A percentile compares a stretch with the other conserved stretches of the same genome.
Conservation (phyloP, 2,329 filamentous ascomycete species). For the Fusarium sp. region DNA sequence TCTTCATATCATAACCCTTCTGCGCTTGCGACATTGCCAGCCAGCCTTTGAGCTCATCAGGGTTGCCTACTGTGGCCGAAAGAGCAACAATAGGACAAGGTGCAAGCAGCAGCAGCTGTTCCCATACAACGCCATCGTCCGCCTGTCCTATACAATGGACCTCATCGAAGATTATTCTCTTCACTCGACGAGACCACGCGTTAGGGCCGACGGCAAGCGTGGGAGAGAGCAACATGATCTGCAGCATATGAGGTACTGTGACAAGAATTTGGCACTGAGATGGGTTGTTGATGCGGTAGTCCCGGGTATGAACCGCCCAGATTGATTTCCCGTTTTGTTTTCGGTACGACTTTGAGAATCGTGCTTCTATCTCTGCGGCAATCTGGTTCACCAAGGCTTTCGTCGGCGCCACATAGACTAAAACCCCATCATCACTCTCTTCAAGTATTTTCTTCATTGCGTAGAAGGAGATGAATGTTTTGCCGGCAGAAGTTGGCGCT, state of each 20-base stretch:
- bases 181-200: slow-evolving; percentile 75
- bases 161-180: slow-evolving; percentile 85
- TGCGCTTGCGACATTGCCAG: slow-evolving; percentile 71
- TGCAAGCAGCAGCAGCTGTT: slow-evolving; percentile 78
- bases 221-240: slow-evolving; percentile 79
- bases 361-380: slow-evolving; percentile 80
- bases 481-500: slow-evolving; percentile 82
- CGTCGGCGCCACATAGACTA: slow-evolving; percentile 84
- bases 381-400: slow-evolving; percentile 89
- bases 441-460: slow-evolving; percentile 82
- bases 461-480: slow-evolving; percentile 88
- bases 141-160: slow-evolving; percentile 83
- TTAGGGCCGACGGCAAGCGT: slow-evolving; percentile 67
- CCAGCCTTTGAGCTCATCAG: slow-evolving; percentile 76
- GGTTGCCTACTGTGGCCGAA: slow-evolving; percentile 84
- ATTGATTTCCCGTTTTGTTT: slow-evolving; percentile 73
- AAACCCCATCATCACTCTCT: slow-evolving; percentile 74
- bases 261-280: slow-evolving; percentile 80
- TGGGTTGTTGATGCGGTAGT: slow-evolving; percentile 80
- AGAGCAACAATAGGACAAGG: slow-evolving; percentile 84
- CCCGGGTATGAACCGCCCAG: slow-evolving; percentile 83
- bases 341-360: slow-evolving; percentile 75
- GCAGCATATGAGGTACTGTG: slow-evolving; percentile 81
- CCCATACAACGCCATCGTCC: slow-evolving; percentile 82
- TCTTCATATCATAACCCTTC: slow-evolving; percentile 72